Conservation (phyloP, 441 rosid species). For the Manihot esculenta region DNA sequence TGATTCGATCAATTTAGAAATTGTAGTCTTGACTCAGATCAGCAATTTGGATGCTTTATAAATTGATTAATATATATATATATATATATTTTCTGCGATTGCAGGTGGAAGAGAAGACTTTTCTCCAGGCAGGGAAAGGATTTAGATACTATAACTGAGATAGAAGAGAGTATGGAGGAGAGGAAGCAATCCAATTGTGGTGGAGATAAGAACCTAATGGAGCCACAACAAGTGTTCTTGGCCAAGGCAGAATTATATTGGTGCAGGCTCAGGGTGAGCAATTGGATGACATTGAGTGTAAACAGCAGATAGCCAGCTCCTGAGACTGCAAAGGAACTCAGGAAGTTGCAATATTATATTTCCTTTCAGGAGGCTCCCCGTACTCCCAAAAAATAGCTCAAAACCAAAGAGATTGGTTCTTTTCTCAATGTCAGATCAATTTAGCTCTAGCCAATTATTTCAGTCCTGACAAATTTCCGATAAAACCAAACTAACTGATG, state of each 20-base stretch:
- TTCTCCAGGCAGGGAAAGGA: conserved; percentile 72
- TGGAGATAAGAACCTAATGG: conserved; percentile 71
- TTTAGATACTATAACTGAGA: conserved; percentile 75
- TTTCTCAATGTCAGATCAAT: too few species aligned
- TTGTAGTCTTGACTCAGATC: too few species aligned
- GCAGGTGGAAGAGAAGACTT: conserved; percentile 86
- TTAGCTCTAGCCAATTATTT: too few species aligned
- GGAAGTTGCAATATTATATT: conserved; percentile 28
- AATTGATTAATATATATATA: too few species aligned
- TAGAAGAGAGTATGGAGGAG: conserved; percentile 67
- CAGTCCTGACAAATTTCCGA: too few species aligned
- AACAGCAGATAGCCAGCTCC: conserved; percentile 63
- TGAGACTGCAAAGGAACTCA: conserved; percentile 55
- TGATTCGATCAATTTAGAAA: too few species aligned
- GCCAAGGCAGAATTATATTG: conserved; percentile 71
- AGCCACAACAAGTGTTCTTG: conserved; percentile 79
- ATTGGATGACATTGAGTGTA: conserved; percentile 76
- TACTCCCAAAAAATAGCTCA: too few species aligned
- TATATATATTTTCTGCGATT: too few species aligned
- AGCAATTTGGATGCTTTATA: too few species aligned
- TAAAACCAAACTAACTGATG: too few species aligned
- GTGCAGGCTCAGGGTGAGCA: conserved; percentile 78
- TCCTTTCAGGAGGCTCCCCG: too few species aligned
- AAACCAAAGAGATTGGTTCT: too few species aligned
- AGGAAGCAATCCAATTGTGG: conserved; percentile 25